Base-by-base conservation (phyloP, 306 rosid species). In the Purshia tridentata region DNA sequence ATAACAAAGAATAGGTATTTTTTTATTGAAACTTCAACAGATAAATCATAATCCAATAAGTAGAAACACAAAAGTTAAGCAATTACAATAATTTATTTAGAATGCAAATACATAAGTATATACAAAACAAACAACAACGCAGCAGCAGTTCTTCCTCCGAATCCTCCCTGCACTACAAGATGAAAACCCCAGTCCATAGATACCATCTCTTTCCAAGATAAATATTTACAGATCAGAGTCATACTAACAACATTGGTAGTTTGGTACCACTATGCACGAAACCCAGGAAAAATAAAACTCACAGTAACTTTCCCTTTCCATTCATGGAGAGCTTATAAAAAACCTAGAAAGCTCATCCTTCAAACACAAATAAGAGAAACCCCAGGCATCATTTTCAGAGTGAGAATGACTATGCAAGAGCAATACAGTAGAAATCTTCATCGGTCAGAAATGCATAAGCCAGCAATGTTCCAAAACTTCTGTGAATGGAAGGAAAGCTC, bases 381-480 rank as follows among this genome's bases (percentile, higher is more conserved):
- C 77, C 18, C 76, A 47, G 9, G 48, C 77, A 19, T 74, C 65
- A 69, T 68, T 79, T 79, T 67, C 67, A 37, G 55, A 60, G 79
- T 62, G 41, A 79, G 78, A 50, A 68, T 66, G 56, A 76, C 74
- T 76, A 52, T 15, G 76, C 81, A 62, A 65, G 75, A 54, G 77
- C 61, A 71, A 56, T 84, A 82, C 76, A 76, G 82, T 61, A 69
- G 81, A 76, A 70, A 75, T 77, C 70, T 81, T 87, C 88, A 84
- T 78, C 84, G 67, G 79, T 86, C 73, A 65, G 76, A 84, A 81
- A 87, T 71, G 58, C 73, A 52, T 68, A 70, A 86, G 55, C 67
- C 81, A 75, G 83, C 72, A 74, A 70, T 60, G 58, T 72, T 82
- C 80, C 89, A 92, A 86, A 87, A 90, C 87, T 88, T 86, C 75